Conservation (phyloP, 305 asterid genomes). For the Fraxinus velutina region DNA sequence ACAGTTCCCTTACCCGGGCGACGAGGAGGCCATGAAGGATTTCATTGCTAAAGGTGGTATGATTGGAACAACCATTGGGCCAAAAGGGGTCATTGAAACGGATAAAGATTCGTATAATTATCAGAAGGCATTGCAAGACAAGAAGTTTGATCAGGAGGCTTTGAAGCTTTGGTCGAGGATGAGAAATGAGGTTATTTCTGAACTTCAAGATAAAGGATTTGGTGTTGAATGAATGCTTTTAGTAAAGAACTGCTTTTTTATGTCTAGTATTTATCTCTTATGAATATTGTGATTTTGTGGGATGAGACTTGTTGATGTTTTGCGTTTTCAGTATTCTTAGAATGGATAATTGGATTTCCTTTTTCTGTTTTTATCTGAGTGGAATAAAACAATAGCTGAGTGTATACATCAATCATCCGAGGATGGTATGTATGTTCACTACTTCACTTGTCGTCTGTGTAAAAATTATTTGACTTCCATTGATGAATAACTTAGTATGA, state of each 20-base stretch:
- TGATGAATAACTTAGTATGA: background rate
- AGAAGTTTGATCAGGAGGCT: slow-evolving; percentile 79
- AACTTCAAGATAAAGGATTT: slow-evolving; percentile 81
- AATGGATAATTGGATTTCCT: background rate
- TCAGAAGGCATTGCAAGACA: slow-evolving; percentile 80
- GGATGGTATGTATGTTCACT: background rate
- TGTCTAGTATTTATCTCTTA: background rate
- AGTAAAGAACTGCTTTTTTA: background rate
- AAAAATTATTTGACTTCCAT: background rate
- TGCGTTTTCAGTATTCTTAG: background rate
- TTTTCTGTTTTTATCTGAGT: background rate
- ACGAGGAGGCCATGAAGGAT: slow-evolving; percentile 80
- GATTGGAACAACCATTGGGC: slow-evolving; percentile 89
- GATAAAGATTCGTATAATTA: slow-evolving; percentile 57
- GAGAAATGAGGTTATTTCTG: slow-evolving; percentile 78
- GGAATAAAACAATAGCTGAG: background rate
- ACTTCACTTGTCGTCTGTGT: background rate
- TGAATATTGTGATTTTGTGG: background rate
- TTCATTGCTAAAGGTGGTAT: slow-evolving; percentile 82
- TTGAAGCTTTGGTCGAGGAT: slow-evolving; percentile 79
- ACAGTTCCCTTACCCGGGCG: slow-evolving; percentile 78
- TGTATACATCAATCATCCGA: background rate
- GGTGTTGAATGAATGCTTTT: slow-evolving; percentile 47
- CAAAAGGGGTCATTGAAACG: slow-evolving; percentile 65
- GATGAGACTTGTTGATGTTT: background rate